Conservation (phyloP, 2,329 filamentous ascomycete species). For the Hypomyces perniciosus region DNA sequence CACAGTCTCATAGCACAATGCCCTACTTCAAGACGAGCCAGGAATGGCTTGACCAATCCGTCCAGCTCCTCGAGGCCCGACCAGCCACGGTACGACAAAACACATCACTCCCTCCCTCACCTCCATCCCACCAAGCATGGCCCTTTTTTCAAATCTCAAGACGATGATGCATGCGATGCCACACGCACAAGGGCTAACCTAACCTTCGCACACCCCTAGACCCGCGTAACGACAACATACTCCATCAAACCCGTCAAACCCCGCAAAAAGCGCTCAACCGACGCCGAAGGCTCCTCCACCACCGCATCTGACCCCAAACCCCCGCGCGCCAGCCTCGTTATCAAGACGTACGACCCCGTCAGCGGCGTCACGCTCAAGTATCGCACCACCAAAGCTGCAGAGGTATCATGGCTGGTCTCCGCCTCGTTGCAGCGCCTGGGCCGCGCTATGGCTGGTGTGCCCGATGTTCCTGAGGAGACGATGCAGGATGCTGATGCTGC, state of each 20-base stretch:
- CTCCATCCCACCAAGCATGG: too few species aligned
- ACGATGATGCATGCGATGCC: too few species aligned
- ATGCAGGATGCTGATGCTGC: constrained; percentile 34
- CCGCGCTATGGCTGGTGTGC: constrained; percentile 58
- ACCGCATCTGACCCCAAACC: constrained; percentile 35
- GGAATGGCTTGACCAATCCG: constrained; percentile 86
- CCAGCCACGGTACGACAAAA: constrained; percentile 64
- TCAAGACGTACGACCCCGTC: constrained; percentile 85
- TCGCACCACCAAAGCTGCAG: constrained; percentile 81
- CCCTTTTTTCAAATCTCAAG: too few species aligned
- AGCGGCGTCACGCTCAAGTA: constrained; percentile 86
- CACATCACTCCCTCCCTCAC: background rate
- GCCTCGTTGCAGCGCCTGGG: constrained; percentile 69
- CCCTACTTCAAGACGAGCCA: constrained; percentile 77
- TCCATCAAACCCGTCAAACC: constrained; percentile 51
- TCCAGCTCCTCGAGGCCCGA: constrained; percentile 76
- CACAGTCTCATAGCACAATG: constrained; percentile 45
- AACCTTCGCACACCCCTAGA: constrained; percentile 44
- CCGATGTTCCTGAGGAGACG: constrained; percentile 36
- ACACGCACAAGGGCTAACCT: background rate
- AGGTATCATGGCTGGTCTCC: constrained; percentile 73
- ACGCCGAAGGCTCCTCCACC: constrained; percentile 23
- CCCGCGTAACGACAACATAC: constrained; percentile 90
- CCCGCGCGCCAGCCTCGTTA: constrained; percentile 62
- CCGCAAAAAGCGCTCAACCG: constrained; percentile 19